Evolutionary conservation across 164 flowering plant genomes (phyloP), one percentile per base, ranked within the genome.

Genomic region (Kalanchoe fedtschenkoi): DNA sequence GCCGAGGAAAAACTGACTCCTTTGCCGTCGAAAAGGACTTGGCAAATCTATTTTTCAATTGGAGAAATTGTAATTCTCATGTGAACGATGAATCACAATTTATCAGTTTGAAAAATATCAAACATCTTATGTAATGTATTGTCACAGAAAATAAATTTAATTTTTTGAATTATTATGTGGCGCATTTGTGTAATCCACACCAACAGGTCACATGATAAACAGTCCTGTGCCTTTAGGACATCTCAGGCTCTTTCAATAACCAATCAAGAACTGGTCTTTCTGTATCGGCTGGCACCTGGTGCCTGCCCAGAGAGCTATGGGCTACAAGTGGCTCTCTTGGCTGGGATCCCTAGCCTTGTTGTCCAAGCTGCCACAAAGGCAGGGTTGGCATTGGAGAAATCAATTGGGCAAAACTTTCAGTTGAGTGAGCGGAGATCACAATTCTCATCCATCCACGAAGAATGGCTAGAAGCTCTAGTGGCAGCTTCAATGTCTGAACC

Each of bases 301-400:
- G 85, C 97, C 42, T 95, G 97, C 63, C 97, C 96, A 24, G 91
- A 83, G 74, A 95, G 99, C 72, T 91, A 95, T 43, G 99, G 99
- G 8, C 68, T 91, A 70, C 92, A 91, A 70, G 95, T 88, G 38
- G 99, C 99, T 8, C 65, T 59, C 54, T 87, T 85, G 92, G 97
- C 99, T 30, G 97, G 99, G 56, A 75, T 95, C 56, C 89, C 99
- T 44, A 70, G 72, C 34, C 53, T 61, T 30, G 90, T 85, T 61
- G 89, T 95, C 15, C 71, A 82, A 72, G 75, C 79, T 24, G 99
- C 99, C 16, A 72, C 87, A 26, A 69, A 59, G 51, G 97, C 99
- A 55, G 75, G 78, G 34, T 66, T 70, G 57, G 66, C 38, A 2
- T 83, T 95, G 93, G 84, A 88, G 66, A 53, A 59, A 26, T 75